Evolutionary conservation across 106 monocot genomes (phyloP).

Genomic region (Platanthera guangdongensis): DNA sequence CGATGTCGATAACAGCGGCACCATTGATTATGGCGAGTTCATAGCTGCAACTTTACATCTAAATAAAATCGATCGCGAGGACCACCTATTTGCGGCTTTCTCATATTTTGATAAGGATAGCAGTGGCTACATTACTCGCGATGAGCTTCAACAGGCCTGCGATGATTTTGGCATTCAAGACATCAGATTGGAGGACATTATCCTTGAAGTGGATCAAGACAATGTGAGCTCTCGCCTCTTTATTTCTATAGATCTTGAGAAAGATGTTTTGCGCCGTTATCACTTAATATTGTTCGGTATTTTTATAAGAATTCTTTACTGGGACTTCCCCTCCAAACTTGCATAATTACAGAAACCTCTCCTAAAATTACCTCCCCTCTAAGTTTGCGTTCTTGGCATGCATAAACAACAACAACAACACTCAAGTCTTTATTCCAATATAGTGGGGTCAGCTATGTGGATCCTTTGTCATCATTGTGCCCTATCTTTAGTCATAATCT

Average conservation of each 20-base stretch:
- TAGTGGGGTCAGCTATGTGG: too few species aligned
- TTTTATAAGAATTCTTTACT: too few species aligned
- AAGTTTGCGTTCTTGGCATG: too few species aligned
- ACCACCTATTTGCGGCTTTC: constrained; percentile 45
- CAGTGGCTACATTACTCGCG: constrained; percentile 47
- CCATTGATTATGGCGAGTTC: constrained; percentile 53
- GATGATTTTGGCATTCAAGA: constrained; percentile 46
- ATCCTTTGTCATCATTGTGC: too few species aligned
- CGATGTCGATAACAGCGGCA: constrained; percentile 50
- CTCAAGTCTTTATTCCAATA: too few species aligned
- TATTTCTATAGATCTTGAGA: neutral
- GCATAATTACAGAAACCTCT: too few species aligned
- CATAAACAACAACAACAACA: too few species aligned
- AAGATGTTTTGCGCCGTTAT: too few species aligned
- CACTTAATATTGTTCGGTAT: too few species aligned
- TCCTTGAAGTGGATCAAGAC: constrained; percentile 49
- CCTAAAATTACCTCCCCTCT: too few species aligned
- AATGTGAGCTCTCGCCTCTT: constrained; percentile 26
- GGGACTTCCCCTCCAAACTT: too few species aligned
- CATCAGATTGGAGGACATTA: constrained; percentile 40
- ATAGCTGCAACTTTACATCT: constrained; percentile 50
- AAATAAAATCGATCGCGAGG: constrained; percentile 13
- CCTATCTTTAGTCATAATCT: too few species aligned
- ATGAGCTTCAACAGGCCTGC: constrained; percentile 51
- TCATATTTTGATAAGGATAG: constrained; percentile 53